phyloP scores from a whole-genome alignment of 2,329 filamentous ascomycete species.

The Verticillium albo-atrum region DNA sequence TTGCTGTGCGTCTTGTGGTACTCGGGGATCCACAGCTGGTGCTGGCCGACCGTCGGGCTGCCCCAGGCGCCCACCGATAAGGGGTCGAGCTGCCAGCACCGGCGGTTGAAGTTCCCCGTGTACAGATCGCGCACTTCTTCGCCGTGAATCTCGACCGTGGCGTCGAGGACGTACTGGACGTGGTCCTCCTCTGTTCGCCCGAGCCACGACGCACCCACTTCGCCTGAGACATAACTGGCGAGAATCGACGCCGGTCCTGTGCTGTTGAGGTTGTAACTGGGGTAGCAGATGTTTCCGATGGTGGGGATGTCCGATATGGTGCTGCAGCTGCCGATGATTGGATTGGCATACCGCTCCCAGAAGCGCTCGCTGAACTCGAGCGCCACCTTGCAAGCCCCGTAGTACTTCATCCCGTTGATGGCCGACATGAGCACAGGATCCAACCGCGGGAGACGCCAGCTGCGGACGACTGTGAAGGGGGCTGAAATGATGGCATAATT shows the following conservation, averaged over 20 bases:
- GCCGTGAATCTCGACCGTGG: slow-evolving; percentile 66
- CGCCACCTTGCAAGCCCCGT: slow-evolving; percentile 51
- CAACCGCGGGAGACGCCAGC: slow-evolving; percentile 52
- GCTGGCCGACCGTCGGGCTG: slow-evolving; percentile 56
- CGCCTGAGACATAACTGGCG: slow-evolving; percentile 50
- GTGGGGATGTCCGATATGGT: slow-evolving; percentile 53
- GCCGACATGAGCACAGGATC: slow-evolving; percentile 38
- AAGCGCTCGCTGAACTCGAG: slow-evolving; percentile 64
- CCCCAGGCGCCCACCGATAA: slow-evolving; percentile 61
- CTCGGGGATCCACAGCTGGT: slow-evolving; percentile 66
- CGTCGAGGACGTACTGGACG: slow-evolving; percentile 57
- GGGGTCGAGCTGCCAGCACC: slow-evolving; percentile 62
- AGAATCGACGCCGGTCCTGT: slow-evolving; percentile 59
- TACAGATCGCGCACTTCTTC: slow-evolving; percentile 54
- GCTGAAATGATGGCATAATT: slow-evolving; percentile 65
- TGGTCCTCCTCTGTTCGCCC: slow-evolving; percentile 51
- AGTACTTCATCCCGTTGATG: slow-evolving; percentile 41
- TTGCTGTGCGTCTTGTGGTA: slow-evolving; percentile 67
- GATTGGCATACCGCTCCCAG: slow-evolving; percentile 46
- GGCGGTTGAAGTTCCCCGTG: slow-evolving; percentile 60
- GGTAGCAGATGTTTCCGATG: slow-evolving; percentile 61
- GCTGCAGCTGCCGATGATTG: slow-evolving; percentile 62
- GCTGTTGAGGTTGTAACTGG: slow-evolving; percentile 61
- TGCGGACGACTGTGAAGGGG: slow-evolving; percentile 60
- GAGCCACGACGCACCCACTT: slow-evolving; percentile 25